phyloP scores from a whole-genome alignment of 768 basidiomycete species.

The Termitomyces sp. region DNA sequence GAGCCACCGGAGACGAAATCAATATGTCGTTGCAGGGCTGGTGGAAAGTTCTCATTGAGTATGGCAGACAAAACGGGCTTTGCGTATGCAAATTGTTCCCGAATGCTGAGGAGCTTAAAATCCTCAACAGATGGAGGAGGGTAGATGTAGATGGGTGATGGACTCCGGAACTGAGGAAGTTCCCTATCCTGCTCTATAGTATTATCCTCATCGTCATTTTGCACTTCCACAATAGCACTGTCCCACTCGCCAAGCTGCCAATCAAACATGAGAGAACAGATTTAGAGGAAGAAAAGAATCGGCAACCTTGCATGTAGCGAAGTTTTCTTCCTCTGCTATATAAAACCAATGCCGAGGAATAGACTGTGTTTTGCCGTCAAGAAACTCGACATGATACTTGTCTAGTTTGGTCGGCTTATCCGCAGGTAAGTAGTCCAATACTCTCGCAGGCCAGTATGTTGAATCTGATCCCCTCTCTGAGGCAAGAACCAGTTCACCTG shows the following conservation, averaged over 20 bases:
- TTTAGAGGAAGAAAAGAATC: neutral
- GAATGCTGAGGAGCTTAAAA: constrained; percentile 48
- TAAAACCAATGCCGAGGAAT: constrained; percentile 53
- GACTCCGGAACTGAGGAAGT: constrained; percentile 29
- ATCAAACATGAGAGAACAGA: neutral
- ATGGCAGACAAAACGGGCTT: constrained; percentile 61
- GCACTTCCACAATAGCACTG: constrained; percentile 37
- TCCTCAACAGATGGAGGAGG: constrained; percentile 35
- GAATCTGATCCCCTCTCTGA: constrained; percentile 28
- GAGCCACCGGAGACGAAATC: constrained; percentile 57
- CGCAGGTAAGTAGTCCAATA: constrained; percentile 48
- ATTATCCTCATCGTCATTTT: constrained; percentile 34
- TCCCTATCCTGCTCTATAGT: constrained; percentile 19
- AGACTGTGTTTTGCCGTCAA: constrained; percentile 42
- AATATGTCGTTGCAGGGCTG: constrained; percentile 43
- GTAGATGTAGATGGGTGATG: constrained; percentile 30
- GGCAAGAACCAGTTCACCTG: constrained; percentile 65
- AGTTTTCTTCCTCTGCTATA: constrained; percentile 53
- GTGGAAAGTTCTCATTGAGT: constrained; percentile 49
- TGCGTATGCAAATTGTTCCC: constrained; percentile 58
- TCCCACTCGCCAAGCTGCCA: constrained; percentile 52
- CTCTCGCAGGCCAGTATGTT: constrained; percentile 64
- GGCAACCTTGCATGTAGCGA: constrained; percentile 53
- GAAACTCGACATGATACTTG: constrained; percentile 53
- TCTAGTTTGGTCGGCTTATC: constrained; percentile 22